Evolutionary conservation across 2,329 filamentous ascomycete genomes (phyloP), one percentile per base, ranked within the genome.

Genomic region (Aspergillus sp.): DNA sequence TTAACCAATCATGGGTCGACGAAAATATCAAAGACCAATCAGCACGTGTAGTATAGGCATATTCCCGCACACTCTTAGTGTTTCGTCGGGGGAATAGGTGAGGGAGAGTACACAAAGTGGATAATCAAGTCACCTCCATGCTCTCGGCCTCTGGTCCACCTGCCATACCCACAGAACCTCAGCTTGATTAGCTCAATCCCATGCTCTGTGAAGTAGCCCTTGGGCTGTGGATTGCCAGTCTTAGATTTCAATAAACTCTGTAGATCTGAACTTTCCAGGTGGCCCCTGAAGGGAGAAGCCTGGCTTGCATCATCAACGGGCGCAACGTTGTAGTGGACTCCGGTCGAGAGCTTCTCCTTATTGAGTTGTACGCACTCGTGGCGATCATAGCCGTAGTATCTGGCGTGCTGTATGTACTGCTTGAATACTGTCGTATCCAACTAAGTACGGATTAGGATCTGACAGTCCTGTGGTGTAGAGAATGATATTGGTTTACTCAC

Each of bases 141-240:
- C 34, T 23, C 9, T 22, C 13, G 38, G 25, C 47, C 57, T 19
- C 46, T 23, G 4, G 57, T 47, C 25, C 50, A 48, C 43, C 31
- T 47, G n/a, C 57, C 49, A 25, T 28, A 46, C 22, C 38, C 34
- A 22, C 34, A 48, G 13, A 59, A 47, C 19, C 15, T 46, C 34
- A 59, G n/a, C 17, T 53, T 59, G 7, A 59, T 22, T 3, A 59
- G 25, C 31, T 59, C 57, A 15, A 54, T 38, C 3, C 23, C 56
- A 2, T 53, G n/a, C 13, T 15, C 19, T n/a, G 23, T 19, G 11
- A 23, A 23, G 47, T 7, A 7, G 8, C 17, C 11, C 3, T 34
- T 23, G 8, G 5, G 9, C 22, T 22, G 43, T 22, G 54, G 17
- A 25, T 13, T 2, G 22, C n/a, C 15, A 6, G 4, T 17, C 25